These are phyloP conservation scores for Pyricularia grisea DNA, from an alignment of 2,329 filamentous ascomycete genomes.

Conservation along the genomic window DNA sequence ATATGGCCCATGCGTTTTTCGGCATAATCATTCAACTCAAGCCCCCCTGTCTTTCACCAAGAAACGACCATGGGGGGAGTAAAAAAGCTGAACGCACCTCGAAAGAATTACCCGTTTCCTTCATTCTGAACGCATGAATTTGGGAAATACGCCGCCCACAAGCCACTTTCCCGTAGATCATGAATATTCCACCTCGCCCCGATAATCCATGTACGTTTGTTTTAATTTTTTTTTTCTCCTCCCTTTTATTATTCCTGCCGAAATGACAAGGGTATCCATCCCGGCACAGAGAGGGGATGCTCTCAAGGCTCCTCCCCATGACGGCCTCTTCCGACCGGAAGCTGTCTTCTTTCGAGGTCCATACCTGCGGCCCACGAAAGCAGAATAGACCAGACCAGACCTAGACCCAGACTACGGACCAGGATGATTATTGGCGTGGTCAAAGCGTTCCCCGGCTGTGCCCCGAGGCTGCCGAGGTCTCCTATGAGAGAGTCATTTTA, in stretches of 20 bases:
- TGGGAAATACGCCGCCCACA: conserved; percentile 4
- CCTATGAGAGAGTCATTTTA: background rate
- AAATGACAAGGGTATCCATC: background rate
- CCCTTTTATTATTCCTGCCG: background rate
- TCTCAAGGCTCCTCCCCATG: background rate
- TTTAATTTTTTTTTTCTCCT: background rate
- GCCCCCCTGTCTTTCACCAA: background rate
- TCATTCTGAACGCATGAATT: conserved; percentile 1
- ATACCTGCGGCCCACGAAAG: background rate
- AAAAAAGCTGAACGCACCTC: background rate
- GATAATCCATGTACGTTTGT: background rate
- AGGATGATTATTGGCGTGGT: background rate
- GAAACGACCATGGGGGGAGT: background rate
- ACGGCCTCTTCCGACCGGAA: background rate
- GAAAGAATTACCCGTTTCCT: background rate
- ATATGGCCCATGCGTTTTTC: background rate
- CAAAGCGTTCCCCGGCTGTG: background rate
- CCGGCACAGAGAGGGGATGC: background rate
- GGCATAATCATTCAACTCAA: background rate
- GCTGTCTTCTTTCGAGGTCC: background rate
- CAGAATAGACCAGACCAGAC: background rate
- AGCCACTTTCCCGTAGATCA: background rate
- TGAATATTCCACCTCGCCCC: background rate
- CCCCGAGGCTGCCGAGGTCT: background rate
- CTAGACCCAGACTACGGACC: background rate